A percentile compares a stretch with the other conserved stretches of the same genome.
phyloP scores from a whole-genome alignment of 352 stramenopile genomes.

The Phytopythium oedochilum region DNA sequence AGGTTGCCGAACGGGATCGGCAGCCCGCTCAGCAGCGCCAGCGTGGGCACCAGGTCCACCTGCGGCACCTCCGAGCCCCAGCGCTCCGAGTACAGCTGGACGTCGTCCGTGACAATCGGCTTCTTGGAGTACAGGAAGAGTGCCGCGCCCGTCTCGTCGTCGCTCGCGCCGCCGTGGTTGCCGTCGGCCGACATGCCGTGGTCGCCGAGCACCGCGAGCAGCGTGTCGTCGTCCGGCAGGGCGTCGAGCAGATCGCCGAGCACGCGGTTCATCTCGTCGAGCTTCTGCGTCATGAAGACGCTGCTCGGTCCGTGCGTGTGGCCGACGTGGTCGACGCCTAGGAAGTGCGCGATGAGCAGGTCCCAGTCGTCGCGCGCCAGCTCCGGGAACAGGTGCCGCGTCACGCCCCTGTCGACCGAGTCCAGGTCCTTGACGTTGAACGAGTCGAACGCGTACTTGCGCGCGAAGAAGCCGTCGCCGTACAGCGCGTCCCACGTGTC shows the following conservation, averaged over 20 bases:
- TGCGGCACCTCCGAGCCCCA: slow-evolving; percentile 68
- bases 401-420: slow-evolving; percentile 95
- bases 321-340: slow-evolving; percentile 97
- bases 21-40: slow-evolving; percentile 91
- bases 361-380: slow-evolving; percentile 64
- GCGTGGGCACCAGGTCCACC: slow-evolving; percentile 96
- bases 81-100: slow-evolving; percentile 20
- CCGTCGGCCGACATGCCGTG: slow-evolving; percentile 98
- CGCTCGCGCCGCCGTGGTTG: slow-evolving; percentile 96
- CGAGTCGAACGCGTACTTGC: slow-evolving; percentile 93
- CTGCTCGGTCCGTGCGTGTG: slow-evolving; percentile 96
- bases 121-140: slow-evolving; percentile 91
- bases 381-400: slow-evolving; percentile 63
- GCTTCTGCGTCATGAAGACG: slow-evolving; percentile 92
- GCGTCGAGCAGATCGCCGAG: slow-evolving; percentile 70
- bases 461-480: slow-evolving; percentile 81
- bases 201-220: slow-evolving; percentile 95
- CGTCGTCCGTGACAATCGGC: slow-evolving; percentile 19
- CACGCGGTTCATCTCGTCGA: slow-evolving; percentile 94
- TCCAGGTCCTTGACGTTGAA: slow-evolving; percentile 99
- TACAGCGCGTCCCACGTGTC: slow-evolving; percentile 98
- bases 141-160: slow-evolving; percentile 94
- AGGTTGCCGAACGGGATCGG: slow-evolving; percentile 97
- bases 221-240: slow-evolving; percentile 60
- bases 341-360: slow-evolving; percentile 82